These are phyloP conservation scores for Wickerhamomyces silvicola DNA, from an alignment of 805 yeast species.

Conservation along the genomic window DNA sequence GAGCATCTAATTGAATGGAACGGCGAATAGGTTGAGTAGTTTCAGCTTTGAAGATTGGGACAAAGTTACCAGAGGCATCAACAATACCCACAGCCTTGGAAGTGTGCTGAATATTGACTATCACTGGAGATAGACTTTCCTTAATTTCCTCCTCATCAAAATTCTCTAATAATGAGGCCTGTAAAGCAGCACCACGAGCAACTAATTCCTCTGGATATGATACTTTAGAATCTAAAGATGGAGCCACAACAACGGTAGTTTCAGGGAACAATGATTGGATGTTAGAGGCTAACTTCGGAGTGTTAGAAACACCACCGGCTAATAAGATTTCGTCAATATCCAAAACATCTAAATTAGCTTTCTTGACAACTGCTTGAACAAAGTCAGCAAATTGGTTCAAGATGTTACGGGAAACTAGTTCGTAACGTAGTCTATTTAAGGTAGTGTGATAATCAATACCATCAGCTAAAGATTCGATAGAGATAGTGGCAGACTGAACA, in stretches of 20 bases:
- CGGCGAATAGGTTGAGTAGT: conserved; percentile 90
- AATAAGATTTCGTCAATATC: conserved; percentile 88
- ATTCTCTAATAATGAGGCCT: conserved; percentile 77
- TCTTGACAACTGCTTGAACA: conserved; percentile 64
- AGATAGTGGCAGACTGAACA: conserved; percentile 81
- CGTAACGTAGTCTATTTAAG: conserved; percentile 90
- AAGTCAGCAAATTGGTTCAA: conserved; percentile 71
- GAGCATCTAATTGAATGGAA: conserved; percentile 55
- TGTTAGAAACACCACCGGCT: conserved; percentile 89
- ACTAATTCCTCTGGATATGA: conserved; percentile 83
- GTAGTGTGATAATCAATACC: conserved; percentile 92
- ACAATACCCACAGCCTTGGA: conserved; percentile 79
- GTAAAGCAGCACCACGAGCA: conserved; percentile 94
- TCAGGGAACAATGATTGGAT: conserved; percentile 76
- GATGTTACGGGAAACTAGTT: conserved; percentile 75
- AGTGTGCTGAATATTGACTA: conserved; percentile 83
- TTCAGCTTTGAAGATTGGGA: conserved; percentile 69
- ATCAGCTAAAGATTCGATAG: conserved; percentile 90
- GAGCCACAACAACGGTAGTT: conserved; percentile 66
- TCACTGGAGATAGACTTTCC: conserved; percentile 77
- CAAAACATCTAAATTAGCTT: conserved; percentile 78
- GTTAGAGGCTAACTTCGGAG: conserved; percentile 83
- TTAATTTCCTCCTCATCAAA: conserved; percentile 78
- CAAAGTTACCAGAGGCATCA: conserved; percentile 64
- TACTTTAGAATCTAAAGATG: conserved; percentile 71